Percentiles rank a stretch among this genome's conserved stretches.
phyloP scores from a whole-genome alignment of 1,284 basidiomycete species.

The Ganoderma boninense region DNA sequence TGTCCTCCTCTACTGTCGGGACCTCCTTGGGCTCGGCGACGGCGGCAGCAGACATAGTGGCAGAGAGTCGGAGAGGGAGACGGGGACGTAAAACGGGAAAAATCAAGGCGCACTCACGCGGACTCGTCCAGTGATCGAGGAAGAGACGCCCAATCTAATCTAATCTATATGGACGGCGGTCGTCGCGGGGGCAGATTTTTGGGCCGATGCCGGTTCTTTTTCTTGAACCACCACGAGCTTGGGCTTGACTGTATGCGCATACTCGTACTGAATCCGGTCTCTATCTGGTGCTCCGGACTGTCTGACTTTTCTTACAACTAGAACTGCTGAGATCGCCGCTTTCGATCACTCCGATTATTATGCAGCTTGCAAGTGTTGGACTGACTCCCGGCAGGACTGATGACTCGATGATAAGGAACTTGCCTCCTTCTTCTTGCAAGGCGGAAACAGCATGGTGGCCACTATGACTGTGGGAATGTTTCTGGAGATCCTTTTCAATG shows the following conservation, averaged over 20 bases:
- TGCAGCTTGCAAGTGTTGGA: neutral
- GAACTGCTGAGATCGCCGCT: neutral
- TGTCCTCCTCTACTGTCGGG: conserved; percentile 11
- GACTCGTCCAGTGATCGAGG: neutral
- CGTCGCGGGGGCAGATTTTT: neutral
- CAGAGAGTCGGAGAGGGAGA: neutral
- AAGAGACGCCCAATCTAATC: conserved; percentile 20
- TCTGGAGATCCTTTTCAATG: neutral
- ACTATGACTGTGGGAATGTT: neutral
- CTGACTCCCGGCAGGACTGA: neutral
- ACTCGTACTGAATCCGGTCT: neutral
- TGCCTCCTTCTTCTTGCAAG: neutral
- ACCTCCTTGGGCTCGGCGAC: conserved; percentile 8
- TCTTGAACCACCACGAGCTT: conserved; percentile 2
- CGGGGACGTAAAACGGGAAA: neutral
- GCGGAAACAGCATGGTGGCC: neutral
- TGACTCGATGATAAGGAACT: neutral
- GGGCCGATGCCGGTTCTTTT: neutral
- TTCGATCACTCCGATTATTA: neutral
- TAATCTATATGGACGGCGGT: conserved; percentile 1
- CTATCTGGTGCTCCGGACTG: neutral
- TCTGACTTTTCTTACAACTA: neutral
- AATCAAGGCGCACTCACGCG: neutral
- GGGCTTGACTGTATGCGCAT: neutral
- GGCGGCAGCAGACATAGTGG: conserved; percentile 18